Evolutionary conservation across 805 yeast species (phyloP).

Genomic region (Pichia paraexigua): DNA sequence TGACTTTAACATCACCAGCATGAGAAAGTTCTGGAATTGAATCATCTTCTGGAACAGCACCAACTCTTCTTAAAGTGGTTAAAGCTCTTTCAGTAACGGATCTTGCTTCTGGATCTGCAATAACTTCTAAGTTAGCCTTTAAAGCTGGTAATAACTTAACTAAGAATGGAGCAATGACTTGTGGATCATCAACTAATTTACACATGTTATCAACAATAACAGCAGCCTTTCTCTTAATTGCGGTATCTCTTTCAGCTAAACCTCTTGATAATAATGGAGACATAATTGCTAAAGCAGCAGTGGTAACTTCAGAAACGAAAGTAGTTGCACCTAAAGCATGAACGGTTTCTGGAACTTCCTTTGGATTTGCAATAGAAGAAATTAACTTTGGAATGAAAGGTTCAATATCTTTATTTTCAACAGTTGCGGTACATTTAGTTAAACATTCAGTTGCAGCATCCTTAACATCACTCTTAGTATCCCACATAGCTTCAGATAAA

Average conservation of each 20-base stretch:
- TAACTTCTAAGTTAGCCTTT: constrained; percentile 87
- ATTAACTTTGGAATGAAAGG: constrained; percentile 98
- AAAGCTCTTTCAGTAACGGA: constrained; percentile 95
- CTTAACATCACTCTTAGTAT: constrained; percentile 97
- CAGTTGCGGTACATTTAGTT: constrained; percentile 93
- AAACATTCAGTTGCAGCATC: constrained; percentile 92
- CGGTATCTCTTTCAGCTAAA: constrained; percentile 98
- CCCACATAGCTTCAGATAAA: constrained; percentile 99
- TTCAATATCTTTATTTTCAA: constrained; percentile 99
- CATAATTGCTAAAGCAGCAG: constrained; percentile 99
- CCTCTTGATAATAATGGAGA: constrained; percentile 98
- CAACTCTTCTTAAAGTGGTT: constrained; percentile 97
- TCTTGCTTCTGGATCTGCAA: constrained; percentile 99
- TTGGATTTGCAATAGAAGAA: constrained; percentile 93
- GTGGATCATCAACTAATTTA: constrained; percentile 99
- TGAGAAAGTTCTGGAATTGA: constrained; percentile 93
- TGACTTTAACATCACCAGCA: constrained; percentile 94
- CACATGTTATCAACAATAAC: constrained; percentile 99
- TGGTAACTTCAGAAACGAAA: constrained; percentile 98
- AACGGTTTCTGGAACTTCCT: constrained; percentile 97
- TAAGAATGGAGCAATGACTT: constrained; percentile 99
- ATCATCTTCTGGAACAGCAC: constrained; percentile 89
- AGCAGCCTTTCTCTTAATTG: constrained; percentile 99
- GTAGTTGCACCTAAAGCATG: constrained; percentile 99
- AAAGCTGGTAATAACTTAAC: constrained; percentile 91